Evolutionary conservation across 805 yeast species (phyloP), one percentile per base, ranked within the genome.

Genomic region (Tetrapisispora arboricola): DNA sequence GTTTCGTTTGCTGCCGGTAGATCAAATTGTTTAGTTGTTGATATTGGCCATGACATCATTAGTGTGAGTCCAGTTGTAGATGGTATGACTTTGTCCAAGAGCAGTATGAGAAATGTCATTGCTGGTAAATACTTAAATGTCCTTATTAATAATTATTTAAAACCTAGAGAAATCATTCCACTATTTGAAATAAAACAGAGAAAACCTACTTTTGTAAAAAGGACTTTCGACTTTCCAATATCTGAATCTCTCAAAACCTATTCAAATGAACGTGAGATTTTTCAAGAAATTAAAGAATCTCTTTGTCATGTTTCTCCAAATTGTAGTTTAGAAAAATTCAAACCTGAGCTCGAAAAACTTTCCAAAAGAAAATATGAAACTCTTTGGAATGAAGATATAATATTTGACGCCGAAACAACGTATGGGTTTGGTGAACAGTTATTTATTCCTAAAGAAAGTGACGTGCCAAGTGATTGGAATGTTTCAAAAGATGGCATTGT

Each of bases 1-100:
- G 78, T 83, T 1, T 78, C 95, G 1, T 88, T 88, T 63, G 87
- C 90, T 10, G 81, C 83, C 48, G 95, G 95, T 3, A 72, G 94
- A 57, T 87, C 94, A 34, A 81, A 80, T 45, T 86, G 94, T 57
- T 66, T 86, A 25, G 86, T 86, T 30, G 90, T 86, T 30, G 95
- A 86, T 58, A 63, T 84, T 30, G 95, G 95, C 6, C 92, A 84
- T 55, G 88, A 83, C 55, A 65, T 79, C 2, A 68, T 74, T 16
- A 76, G 85, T 45, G 88, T 79, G 1, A 80, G 92, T 5, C 95
- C 88, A 2, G 86, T 83, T 17, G 76, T 80, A 44, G 95, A 82
- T 62, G 94, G 94, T 19, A 75, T 81, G 62, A 80, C 86, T 35
- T 63, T 84, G 43, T 70, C 81, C 35, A 80, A 75, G 49, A 80